Base-by-base conservation (phyloP, 495 filamentous ascomycete species). In the Staphylotrichum longicolle region DNA sequence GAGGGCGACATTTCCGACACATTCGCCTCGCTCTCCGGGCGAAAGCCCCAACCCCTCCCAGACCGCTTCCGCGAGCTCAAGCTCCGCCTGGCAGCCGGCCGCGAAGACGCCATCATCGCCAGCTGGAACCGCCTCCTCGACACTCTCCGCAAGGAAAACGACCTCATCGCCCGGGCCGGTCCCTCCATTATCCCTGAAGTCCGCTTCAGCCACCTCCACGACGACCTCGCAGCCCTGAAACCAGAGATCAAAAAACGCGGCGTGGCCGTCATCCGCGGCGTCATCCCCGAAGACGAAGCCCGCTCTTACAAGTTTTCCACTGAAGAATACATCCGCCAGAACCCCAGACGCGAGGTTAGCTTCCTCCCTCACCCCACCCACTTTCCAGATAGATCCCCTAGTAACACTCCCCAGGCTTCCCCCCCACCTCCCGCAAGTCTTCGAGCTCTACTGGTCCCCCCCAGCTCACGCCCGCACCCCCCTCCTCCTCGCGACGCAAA, bases 361-460 rank as follows among this genome's bases (percentile, higher is more conserved):
- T 6, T 20, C 11, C 50, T 14, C 14, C 14, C n/a, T 34, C 27
- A 14, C 44, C 20, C 41, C 11, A 10, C 30, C 32, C 8, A 44
- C 5, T 0, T 39, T 42, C 52, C 32, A 27, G 20, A 27, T 27
- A 27, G 9, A 69, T 82, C 42, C 66, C 15, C 12, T 12, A 5
- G 12, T 11, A 39, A 15, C 37, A 14, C 35, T 35, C 35, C n/a
- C 27, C 7, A 83, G 78, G 82, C 42, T 80, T 83, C 66, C 75
- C 80, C 58, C 62, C 78, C 47, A 47, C 76, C 52, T 54, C 71
- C 91, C 91, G 0, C 86, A 91, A 54, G 91, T 96, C 4, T 93
- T 87, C 67, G 92, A 96, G 69, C 77, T 96, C 3, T 96, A 96
- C 76, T 96, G 92, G 92, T 88, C 89, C 1, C 82, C 84, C 87